These are phyloP conservation scores for Chenopodium berlandieri DNA, from an alignment of 148 eudicot genomes.

Conservation along the genomic window DNA sequence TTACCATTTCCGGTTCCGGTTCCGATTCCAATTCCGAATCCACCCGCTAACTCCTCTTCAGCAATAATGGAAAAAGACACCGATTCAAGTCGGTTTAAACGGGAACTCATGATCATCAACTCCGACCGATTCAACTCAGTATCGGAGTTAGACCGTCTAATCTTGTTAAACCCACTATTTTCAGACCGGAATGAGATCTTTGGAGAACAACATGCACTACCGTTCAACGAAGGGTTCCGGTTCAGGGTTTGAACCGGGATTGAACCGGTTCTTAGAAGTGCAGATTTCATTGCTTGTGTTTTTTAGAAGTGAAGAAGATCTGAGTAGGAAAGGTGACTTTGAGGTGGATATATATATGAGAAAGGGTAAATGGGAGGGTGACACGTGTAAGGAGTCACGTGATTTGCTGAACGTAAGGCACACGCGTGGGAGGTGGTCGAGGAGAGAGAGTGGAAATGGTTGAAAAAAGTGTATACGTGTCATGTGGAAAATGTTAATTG, in stretches of 20 bases:
- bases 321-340: neutral
- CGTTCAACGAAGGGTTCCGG: conserved; percentile 5
- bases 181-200: conserved; percentile 16
- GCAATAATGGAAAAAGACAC: conserved; percentile 28
- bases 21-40: conserved; percentile 22
- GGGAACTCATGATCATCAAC: neutral
- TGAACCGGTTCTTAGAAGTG: conserved; percentile 55
- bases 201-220: conserved; percentile 14
- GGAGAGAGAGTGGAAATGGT: neutral
- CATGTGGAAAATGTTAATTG: conserved; percentile 29
- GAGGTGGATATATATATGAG: conserved; percentile 3
- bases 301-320: neutral
- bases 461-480: conserved; percentile 18
- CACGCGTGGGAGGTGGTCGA: conserved; percentile 28
- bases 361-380: neutral
- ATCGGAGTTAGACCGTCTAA: conserved; percentile 46
- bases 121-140: conserved; percentile 30
- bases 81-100: conserved; percentile 25
- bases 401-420: conserved; percentile 29
- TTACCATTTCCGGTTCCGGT: conserved; percentile 25
- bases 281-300: conserved; percentile 37
- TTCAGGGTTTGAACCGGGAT: conserved; percentile 31
- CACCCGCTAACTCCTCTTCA: conserved; percentile 31
- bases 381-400: conserved; percentile 36
- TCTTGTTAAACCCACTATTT: neutral